Base-by-base conservation (phyloP, 352 stramenopile species). In the Globisporangium sylvaticum region DNA sequence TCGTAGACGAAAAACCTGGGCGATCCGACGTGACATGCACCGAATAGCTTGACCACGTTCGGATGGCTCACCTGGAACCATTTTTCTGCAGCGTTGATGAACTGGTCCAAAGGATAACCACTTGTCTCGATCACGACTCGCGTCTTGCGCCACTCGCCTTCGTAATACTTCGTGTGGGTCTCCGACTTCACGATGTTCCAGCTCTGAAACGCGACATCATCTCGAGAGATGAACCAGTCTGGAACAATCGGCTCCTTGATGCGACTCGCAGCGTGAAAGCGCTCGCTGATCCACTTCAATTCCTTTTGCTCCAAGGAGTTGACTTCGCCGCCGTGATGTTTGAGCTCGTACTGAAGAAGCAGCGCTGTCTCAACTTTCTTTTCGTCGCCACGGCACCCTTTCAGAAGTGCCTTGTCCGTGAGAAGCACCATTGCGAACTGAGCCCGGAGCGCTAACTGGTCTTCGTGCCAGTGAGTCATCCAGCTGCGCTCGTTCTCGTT, bases 41-140 rank as follows among this genome's bases (percentile, higher is more conserved):
- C 55, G 18, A 64, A 50, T 31, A 69, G 24, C 64, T 64, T 54
- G 22, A 44, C 44, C 1, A 69, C 32, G 50, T 69, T 46, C 14
- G 64, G 64, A 24, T 69, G 64, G n/a, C 29, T 57, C 27, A 64
- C 37, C 15, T 39, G 20, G 37, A 44, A 48, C 64, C 64, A 69
- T 12, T 46, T 18, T 0, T 22, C 10, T 3, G 27, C 52, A 18
- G 27, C 62, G 27, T 9, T 22, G 15, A 4, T 18, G n/a, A 62
- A 44, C 10, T 18, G 12, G 1, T 62, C 7, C 4, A 32, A 18
- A 18, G 6, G 7, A 22, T 15, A 2, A 1, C 4, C 1, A 9
- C 24, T 12, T 52, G 29, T 27, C 14, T 66, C 48, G 37, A 67
- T 44, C 53, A 39, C 31, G 14, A 62, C 62, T 0, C 20, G 27